Base-by-base conservation (phyloP, 192 early-diverging fungal genomes). In the Gamsiella multidivaricata region DNA sequence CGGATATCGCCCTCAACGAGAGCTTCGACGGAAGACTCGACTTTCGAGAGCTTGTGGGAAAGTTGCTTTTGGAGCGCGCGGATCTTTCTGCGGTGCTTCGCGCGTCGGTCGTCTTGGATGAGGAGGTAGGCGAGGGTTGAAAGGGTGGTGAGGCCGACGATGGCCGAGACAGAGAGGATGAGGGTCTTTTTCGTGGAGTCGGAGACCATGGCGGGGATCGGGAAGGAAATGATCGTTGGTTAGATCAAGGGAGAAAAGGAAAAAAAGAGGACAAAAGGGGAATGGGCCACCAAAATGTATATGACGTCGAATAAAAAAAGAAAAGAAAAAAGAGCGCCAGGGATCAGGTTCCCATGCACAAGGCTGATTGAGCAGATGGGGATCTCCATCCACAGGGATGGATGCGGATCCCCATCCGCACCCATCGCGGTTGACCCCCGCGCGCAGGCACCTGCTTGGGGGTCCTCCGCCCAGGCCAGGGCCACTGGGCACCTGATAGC, bases 91-190 rank as follows among this genome's bases (percentile, higher is more conserved):
- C 41, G 74, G 47, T 78, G 74, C 37, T 78, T 67, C 33, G 65
- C 66, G n/a, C 46, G 58, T 23, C 63, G 64, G 45, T 78, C 74
- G 65, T 78, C 74, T 41, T 78, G 74, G 49, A 78, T 78, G 15
- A 78, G 74, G 0, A 68, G 32, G 54, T 78, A 69, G 34, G 74
- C 74, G 2, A 78, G 33, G 14, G 74, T 52, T 0, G 65, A 63
- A 49, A 78, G 23, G 47, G 74, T 69, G 45, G 66, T 64, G 36
- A 78, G 53, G n/a, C 65, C 65, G n/a, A 78, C 47, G 51, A 78
- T 52, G 37, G 65, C 61, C 29, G 74, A 78, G 26, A 55, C 65
- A 6, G 74, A 47, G 46, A 78, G 25, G 53, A 78, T 64, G 36
- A 78, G 61, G n/a, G 65, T 63, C 61, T 78, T 63, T 37, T 57